Conservation (phyloP, 805 yeast genomes). For the Candida qinlingensis region DNA sequence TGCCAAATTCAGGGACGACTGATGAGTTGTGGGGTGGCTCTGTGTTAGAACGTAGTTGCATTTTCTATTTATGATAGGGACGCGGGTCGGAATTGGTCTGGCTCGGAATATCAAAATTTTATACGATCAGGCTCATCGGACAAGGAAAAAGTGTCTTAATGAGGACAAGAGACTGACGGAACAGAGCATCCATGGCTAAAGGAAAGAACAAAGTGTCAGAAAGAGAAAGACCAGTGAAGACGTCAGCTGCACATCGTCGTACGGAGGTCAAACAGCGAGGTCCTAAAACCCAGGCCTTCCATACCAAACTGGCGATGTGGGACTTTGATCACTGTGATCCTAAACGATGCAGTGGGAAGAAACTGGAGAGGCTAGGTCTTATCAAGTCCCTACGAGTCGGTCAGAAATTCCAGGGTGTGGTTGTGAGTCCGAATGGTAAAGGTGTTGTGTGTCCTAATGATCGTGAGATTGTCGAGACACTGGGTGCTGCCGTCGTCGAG, state of each 20-base stretch:
- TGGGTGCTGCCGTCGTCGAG: slow-evolving; percentile 97
- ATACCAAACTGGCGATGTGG: slow-evolving; percentile 95
- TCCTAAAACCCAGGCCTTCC: slow-evolving; percentile 38
- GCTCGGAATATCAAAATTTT: too few relatives aligned
- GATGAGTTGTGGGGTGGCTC: not conserved
- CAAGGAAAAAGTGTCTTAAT: not conserved
- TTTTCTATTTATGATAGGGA: too few relatives aligned
- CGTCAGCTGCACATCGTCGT: slow-evolving; percentile 51
- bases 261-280: slow-evolving; percentile 31
- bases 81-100: too few relatives aligned
- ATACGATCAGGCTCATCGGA: not conserved
- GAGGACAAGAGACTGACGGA: not conserved
- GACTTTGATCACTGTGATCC: slow-evolving; percentile 99
- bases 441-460: slow-evolving; percentile 89
- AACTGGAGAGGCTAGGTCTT: slow-evolving; percentile 80
- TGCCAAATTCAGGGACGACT: not conserved
- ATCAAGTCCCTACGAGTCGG: slow-evolving; percentile 82
- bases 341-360: slow-evolving; percentile 93
- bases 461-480: slow-evolving; percentile 61
- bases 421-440: slow-evolving; percentile 84
- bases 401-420: slow-evolving; percentile 85
- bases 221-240: slow-evolving; percentile 42
- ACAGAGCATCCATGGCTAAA: slow-evolving; percentile 27
- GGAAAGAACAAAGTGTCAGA: slow-evolving; percentile 45
- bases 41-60: too few relatives aligned